Evolutionary conservation across 805 yeast species (phyloP), one percentile per base, ranked within the genome.

Genomic region (Saccharomyces paradoxus): DNA sequence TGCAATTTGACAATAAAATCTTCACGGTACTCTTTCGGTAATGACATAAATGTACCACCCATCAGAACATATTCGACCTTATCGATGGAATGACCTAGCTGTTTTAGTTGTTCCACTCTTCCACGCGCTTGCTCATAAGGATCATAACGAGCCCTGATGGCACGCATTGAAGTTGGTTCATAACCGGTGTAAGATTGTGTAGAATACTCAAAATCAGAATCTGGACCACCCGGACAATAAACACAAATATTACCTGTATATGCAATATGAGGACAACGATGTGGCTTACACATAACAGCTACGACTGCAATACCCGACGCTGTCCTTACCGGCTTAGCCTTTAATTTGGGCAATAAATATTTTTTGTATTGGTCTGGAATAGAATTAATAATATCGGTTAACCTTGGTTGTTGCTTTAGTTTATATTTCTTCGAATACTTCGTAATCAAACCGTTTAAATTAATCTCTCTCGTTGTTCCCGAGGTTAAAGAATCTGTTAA

Each of bases 201-300:
- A 1, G 97, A 89, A 71, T 94, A 94, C 69, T 94, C 99, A 67
- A 94, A 94, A 73, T 94, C 99, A 1, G 96, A 86, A 70, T 94
- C 99, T 3, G 99, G 99, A 1, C 99, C 99, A 56, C 99, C 99
- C 4, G 99, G 99, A 74, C 99, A 94, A 69, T 87, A 94, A 12
- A 94, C 99, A 76, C 99, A 94, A 58, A 94, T 94, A 67, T 94
- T 94, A 58, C 99, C 99, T 0, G 99, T 94, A 70, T 94, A 94
- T 22, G 99, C 98, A 64, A 94, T 94, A 71, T 94, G 99, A 28
- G 99, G 99, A 72, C 99, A 94, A 74, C 99, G 80, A 71, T 94
- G 99, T 2, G 99, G 99, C 71, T 94, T 94, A 75, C 97, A 91
- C 98, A 94, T 94, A 31, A 94, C 98, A 0, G 99, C 99, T 48